Base-by-base conservation (phyloP, 371 early-diverging fungal species). In the Mucor sp. region DNA sequence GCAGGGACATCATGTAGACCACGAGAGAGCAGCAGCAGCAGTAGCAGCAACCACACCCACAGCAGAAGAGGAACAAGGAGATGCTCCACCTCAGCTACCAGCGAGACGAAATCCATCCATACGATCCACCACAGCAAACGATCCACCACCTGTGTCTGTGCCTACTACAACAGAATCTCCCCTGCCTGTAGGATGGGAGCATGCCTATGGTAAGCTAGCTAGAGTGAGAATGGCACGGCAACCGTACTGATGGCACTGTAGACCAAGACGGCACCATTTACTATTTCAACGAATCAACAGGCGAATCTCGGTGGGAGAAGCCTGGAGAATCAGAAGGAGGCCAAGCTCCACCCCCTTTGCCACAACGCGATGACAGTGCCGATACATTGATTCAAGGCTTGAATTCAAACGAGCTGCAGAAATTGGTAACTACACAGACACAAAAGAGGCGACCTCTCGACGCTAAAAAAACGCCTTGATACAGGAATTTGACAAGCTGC, bases 251-350 rank as follows among this genome's bases (percentile, higher is more conserved):
- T 48, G 23, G 19, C 33, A 30, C 33, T 32, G 9, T 69, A 82
- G 83, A 83, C 58, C 72, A 79, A 6, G 72, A 68, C 19, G 84
- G 82, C 0, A 70, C 78, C 15, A 73, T 71, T 44, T 84, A 84
- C 63, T 84, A 79, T 56, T 84, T 84, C 61, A 81, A 81, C 37
- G 75, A 72, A 14, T 56, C 66, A 8, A 84, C 81, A 1, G 80
- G 83, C 8, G 79, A 81, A 64, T 77, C 85, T 14, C 75, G 78
- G 17, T 84, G 85, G 85, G 79, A 77, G 2, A 62, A 17, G 19
- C 77, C 77, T 7, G 28, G 12, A 7, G 48, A 44, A 11, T 17
- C 60, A 47, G 53, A 30, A 21, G 15, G 27, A 19, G 61, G 47
- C 17, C 21, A 48, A 23, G 12, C 28, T 30, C 30, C 30, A 30